A percentile compares a stretch with the other conserved stretches of the same genome.
Conservation (phyloP, 2,329 filamentous ascomycete genomes). For the Penicillium polonicum region DNA sequence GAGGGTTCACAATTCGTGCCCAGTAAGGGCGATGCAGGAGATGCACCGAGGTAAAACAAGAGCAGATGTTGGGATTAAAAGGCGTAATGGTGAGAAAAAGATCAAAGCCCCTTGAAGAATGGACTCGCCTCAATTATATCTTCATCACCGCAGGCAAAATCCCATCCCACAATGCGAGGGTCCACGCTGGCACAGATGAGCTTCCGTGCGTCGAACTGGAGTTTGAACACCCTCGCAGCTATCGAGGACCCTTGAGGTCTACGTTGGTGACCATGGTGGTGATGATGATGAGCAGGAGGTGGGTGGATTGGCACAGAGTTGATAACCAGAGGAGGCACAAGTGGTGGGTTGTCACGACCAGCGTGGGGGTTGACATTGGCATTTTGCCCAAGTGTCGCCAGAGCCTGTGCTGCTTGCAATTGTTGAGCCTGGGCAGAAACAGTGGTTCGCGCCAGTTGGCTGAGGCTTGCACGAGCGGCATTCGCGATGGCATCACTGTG, state of each 20-base stretch:
- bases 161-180: slow-evolving; percentile 91
- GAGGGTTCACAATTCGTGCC: not conserved
- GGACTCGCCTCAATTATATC: slow-evolving; percentile 74
- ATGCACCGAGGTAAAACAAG: not conserved
- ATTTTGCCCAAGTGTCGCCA: slow-evolving; percentile 10
- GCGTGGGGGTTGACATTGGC: slow-evolving; percentile 5
- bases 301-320: slow-evolving; percentile 4
- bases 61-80: not conserved
- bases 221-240: slow-evolving; percentile 78
- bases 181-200: slow-evolving; percentile 96
- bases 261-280: slow-evolving; percentile 21
- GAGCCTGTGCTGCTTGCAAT: slow-evolving; percentile 19
- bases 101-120: slow-evolving; percentile 64
- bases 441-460: slow-evolving; percentile 17
- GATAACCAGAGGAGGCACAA: not conserved
- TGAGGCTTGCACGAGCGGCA: slow-evolving; percentile 28
- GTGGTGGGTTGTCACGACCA: slow-evolving; percentile 1
- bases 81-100: not conserved
- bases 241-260: slow-evolving; percentile 19
- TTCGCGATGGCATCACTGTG: slow-evolving; percentile 56
- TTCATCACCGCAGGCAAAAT: slow-evolving; percentile 84
- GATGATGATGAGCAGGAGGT: slow-evolving; percentile 14
- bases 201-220: slow-evolving; percentile 90
- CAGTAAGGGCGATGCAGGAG: not conserved
- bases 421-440: slow-evolving; percentile 24